phyloP scores from a whole-genome alignment of 257 asterid species.

The Paraleonurus japonicus region DNA sequence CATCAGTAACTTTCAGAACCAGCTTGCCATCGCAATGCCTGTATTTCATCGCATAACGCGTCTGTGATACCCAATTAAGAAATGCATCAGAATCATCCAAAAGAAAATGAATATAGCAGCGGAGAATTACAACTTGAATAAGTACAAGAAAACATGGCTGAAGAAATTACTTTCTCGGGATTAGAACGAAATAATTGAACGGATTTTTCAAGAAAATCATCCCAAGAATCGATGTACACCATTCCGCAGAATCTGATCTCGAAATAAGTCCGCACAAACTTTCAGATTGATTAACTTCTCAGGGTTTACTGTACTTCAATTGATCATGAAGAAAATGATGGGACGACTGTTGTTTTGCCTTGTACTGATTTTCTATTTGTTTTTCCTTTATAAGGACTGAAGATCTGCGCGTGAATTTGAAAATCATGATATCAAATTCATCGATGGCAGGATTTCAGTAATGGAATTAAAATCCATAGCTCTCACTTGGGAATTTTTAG shows the following conservation, averaged over 20 bases:
- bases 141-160: background rate
- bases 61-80: conserved; percentile 34
- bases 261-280: background rate
- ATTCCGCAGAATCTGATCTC: conserved; percentile 23
- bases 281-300: background rate
- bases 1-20: conserved; percentile 70
- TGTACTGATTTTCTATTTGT: background rate
- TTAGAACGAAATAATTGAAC: conserved; percentile 57
- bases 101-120: background rate
- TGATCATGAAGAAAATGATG: background rate
- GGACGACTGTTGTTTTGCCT: too few species aligned
- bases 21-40: conserved; percentile 73
- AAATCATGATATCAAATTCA: too few species aligned
- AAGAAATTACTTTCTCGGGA: conserved; percentile 51
- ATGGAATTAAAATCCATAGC: too few species aligned
- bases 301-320: background rate
- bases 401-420: too few species aligned
- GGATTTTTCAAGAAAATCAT: conserved; percentile 65
- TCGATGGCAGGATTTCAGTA: too few species aligned
- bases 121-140: background rate
- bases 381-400: too few species aligned
- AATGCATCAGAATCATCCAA: conserved; percentile 3
- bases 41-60: conserved; percentile 71
- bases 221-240: conserved; percentile 76
- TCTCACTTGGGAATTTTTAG: too few species aligned